Percentiles rank a stretch among this genome's conserved stretches.
These are phyloP conservation scores for Mycena albidolilacea DNA, from an alignment of 768 basidiomycete species.

Conservation along the genomic window DNA sequence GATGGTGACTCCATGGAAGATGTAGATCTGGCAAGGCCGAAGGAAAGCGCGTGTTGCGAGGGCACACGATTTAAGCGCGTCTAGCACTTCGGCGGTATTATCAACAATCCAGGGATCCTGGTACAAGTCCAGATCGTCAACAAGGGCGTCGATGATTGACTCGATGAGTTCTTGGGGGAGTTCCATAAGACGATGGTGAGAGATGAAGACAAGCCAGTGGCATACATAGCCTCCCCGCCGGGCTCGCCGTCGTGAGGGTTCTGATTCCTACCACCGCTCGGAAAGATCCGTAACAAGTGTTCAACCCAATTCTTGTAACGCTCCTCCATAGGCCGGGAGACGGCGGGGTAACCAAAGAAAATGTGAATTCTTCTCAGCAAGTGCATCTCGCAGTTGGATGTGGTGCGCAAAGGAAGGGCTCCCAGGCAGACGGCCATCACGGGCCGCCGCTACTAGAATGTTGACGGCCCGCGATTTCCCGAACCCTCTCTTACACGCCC, in stretches of 20 bases:
- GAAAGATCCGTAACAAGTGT: no score
- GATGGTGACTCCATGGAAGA: constrained; percentile 30
- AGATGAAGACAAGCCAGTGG: not conserved
- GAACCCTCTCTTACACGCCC: not conserved
- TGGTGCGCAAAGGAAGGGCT: no score
- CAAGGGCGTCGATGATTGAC: constrained; percentile 30
- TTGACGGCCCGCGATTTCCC: not conserved
- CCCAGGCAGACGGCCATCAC: not conserved
- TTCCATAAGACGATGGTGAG: constrained; percentile 4
- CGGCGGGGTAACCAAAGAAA: no score
- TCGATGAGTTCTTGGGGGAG: constrained; percentile 36
- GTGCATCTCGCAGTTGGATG: no score
- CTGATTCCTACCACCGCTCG: no score
- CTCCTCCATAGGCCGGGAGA: no score
- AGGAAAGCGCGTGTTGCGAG: constrained; percentile 30
- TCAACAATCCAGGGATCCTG: constrained; percentile 31
- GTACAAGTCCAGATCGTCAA: constrained; percentile 8
- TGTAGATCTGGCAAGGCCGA: constrained; percentile 31
- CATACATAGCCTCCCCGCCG: no score
- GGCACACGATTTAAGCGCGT: constrained; percentile 30
- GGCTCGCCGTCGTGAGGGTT: no score
- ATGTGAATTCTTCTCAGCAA: no score
- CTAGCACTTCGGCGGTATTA: constrained; percentile 1
- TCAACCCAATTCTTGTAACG: no score
- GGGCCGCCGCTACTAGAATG: no score